These are phyloP conservation scores for Pascua sp. DNA, from an alignment of 1,284 basidiomycete genomes.

Conservation along the genomic window DNA sequence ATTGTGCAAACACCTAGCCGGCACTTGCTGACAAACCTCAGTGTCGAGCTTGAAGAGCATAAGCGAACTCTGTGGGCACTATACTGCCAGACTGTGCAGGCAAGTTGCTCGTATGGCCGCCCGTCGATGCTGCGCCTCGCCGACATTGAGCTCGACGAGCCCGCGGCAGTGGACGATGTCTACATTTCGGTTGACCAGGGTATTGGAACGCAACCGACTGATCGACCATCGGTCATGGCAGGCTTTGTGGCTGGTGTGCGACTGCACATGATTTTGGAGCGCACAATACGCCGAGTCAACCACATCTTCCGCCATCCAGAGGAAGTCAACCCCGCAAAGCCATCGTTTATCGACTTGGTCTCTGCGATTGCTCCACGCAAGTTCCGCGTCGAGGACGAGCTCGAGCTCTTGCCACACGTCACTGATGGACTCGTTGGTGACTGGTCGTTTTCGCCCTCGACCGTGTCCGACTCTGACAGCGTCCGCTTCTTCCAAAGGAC, in stretches of 20 bases:
- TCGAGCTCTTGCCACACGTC: conserved; percentile 25
- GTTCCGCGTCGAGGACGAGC: conserved; percentile 23
- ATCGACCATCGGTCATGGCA: conserved; percentile 33
- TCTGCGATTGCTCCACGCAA: conserved; percentile 11
- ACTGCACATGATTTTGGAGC: conserved; percentile 34
- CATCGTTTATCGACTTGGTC: conserved; percentile 21
- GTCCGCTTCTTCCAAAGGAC: conserved; percentile 38
- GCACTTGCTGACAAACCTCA: neutral
- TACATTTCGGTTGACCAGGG: conserved; percentile 29
- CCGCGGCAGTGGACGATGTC: conserved; percentile 31
- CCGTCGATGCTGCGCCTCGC: conserved; percentile 28
- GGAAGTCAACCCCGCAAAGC: neutral
- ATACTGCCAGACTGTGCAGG: conserved; percentile 33
- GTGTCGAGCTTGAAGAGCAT: conserved; percentile 32
- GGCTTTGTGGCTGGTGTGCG: conserved; percentile 32
- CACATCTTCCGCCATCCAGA: conserved; percentile 15
- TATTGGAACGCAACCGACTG: conserved; percentile 28
- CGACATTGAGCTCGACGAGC: conserved; percentile 32
- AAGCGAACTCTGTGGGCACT: conserved; percentile 36
- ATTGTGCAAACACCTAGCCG: neutral
- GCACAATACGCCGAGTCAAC: conserved; percentile 28
- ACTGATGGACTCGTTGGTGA: conserved; percentile 31
- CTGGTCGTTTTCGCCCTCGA: conserved; percentile 31
- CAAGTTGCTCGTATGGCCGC: conserved; percentile 33
- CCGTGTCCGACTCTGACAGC: conserved; percentile 30